A percentile compares a stretch with the other conserved stretches of the same genome.
These are phyloP conservation scores for Colletotrichum magnum DNA, from an alignment of 2,329 filamentous ascomycete species.

Conservation along the genomic window DNA sequence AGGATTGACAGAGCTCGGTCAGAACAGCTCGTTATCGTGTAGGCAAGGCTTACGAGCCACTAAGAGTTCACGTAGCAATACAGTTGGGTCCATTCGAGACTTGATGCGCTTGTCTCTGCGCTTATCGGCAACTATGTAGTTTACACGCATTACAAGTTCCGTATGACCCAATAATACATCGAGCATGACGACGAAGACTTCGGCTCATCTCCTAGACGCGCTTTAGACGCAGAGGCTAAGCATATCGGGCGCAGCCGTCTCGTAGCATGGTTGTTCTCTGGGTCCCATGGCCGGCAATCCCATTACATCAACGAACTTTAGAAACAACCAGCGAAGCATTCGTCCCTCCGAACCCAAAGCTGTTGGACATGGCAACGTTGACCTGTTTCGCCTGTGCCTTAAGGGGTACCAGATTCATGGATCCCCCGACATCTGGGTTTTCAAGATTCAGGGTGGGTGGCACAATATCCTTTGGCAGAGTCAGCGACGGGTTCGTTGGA, in stretches of 20 bases:
- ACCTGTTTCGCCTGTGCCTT: constrained; percentile 79
- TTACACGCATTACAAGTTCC: not conserved
- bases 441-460: constrained; percentile 91
- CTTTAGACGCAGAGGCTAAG: constrained; percentile 9
- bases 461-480: constrained; percentile 73
- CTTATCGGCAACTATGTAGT: constrained; percentile 12
- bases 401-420: constrained; percentile 89
- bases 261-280: constrained; percentile 18
- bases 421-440: constrained; percentile 74
- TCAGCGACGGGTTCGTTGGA: constrained; percentile 23
- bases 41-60: not conserved
- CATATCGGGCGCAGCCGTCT: not conserved
- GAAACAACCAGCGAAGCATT: constrained; percentile 91
- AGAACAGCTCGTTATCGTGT: not conserved
- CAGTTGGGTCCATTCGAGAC: constrained; percentile 10
- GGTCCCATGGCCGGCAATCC: not conserved
- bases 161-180: not conserved
- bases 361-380: constrained; percentile 87
- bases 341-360: constrained; percentile 97
- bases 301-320: constrained; percentile 23
- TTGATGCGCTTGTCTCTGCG: not conserved
- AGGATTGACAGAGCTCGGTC: not conserved
- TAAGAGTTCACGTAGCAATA: constrained; percentile 1
- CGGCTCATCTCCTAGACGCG: not conserved
- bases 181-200: constrained; percentile 11